These are phyloP conservation scores for Pochonia chlamydosporia DNA, from an alignment of 2,329 filamentous ascomycete species.

Conservation along the genomic window DNA sequence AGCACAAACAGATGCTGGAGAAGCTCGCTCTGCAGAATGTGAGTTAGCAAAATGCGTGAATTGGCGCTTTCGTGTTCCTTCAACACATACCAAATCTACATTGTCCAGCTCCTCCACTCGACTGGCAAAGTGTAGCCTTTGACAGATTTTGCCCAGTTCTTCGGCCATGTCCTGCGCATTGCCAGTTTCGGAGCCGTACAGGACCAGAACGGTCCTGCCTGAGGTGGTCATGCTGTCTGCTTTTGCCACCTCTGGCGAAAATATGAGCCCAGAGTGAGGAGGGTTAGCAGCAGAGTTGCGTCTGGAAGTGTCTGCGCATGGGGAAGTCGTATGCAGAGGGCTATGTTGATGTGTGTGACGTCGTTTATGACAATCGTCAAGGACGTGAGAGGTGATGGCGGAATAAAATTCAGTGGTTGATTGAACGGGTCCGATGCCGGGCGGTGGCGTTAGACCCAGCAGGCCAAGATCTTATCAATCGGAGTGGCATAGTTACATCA, in stretches of 20 bases:
- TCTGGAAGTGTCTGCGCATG: background rate
- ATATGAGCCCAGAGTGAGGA: background rate
- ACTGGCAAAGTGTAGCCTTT: slow-evolving; percentile 74
- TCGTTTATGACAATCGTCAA: background rate
- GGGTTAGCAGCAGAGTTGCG: background rate
- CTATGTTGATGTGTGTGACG: background rate
- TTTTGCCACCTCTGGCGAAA: background rate
- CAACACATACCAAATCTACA: slow-evolving; percentile 61
- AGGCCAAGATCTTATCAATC: slow-evolving; percentile 9
- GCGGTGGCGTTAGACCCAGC: background rate
- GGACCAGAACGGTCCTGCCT: slow-evolving; percentile 53
- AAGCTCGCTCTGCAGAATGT: slow-evolving; percentile 39
- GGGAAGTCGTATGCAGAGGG: background rate
- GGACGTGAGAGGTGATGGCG: background rate
- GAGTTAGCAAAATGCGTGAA: background rate
- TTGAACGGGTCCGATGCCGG: slow-evolving; percentile 11
- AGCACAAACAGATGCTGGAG: slow-evolving; percentile 55
- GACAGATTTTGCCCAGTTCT: slow-evolving; percentile 68
- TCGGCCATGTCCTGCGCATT: slow-evolving; percentile 89
- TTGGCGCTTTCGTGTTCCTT: background rate
- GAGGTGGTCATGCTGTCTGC: slow-evolving; percentile 18
- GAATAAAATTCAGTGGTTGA: background rate
- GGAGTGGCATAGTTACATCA: background rate
- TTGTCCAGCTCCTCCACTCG: slow-evolving; percentile 72
- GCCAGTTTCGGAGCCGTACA: slow-evolving; percentile 94